A percentile compares a stretch with the other conserved stretches of the same genome.
Conservation (phyloP, 2,329 filamentous ascomycete species). For the Neofusicoccum umdonicola region DNA sequence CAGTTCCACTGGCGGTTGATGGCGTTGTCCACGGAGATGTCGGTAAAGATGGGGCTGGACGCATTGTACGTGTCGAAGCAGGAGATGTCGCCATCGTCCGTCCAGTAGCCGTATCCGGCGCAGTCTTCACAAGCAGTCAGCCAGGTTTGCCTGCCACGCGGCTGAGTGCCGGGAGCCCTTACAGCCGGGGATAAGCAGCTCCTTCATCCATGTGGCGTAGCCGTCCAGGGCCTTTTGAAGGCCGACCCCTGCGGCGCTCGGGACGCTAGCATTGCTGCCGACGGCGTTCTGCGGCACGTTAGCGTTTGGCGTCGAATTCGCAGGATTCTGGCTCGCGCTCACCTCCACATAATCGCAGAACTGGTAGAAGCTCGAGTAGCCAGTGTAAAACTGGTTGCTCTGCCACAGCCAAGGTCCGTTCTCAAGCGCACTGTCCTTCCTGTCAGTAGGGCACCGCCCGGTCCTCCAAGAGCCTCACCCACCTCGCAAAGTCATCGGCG, state of each 20-base stretch:
- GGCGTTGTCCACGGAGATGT: slow-evolving; percentile 47
- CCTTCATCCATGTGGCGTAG: slow-evolving; percentile 40
- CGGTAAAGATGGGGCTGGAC: slow-evolving; percentile 50
- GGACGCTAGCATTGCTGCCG: slow-evolving; percentile 29
- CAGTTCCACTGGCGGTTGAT: slow-evolving; percentile 57
- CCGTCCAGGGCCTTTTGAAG: slow-evolving; percentile 53
- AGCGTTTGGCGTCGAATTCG: too few relatives aligned
- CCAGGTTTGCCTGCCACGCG: too few relatives aligned
- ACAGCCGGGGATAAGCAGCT: slow-evolving; percentile 27
- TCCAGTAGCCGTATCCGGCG: slow-evolving; percentile 45
- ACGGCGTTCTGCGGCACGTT: slow-evolving; percentile 21
- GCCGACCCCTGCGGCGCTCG: slow-evolving; percentile 50
- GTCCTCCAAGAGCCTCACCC: not conserved
- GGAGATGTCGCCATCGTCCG: slow-evolving; percentile 38
- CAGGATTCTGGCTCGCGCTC: too few relatives aligned
- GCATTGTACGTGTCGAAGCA: slow-evolving; percentile 57
- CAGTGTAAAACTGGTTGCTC: slow-evolving; percentile 48
- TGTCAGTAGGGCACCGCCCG: too few relatives aligned
- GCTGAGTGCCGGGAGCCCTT: not conserved
- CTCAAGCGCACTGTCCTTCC: slow-evolving; percentile 43
- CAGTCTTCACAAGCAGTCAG: slow-evolving; percentile 31
- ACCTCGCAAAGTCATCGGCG: slow-evolving; percentile 53
- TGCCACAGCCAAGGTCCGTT: slow-evolving; percentile 61
- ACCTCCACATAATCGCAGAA: slow-evolving; percentile 36
- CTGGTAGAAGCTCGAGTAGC: slow-evolving; percentile 46